Evolutionary conservation across 2,329 filamentous ascomycete genomes (phyloP), one percentile per base, ranked within the genome.

Genomic region (Fusarium subtropicale): DNA sequence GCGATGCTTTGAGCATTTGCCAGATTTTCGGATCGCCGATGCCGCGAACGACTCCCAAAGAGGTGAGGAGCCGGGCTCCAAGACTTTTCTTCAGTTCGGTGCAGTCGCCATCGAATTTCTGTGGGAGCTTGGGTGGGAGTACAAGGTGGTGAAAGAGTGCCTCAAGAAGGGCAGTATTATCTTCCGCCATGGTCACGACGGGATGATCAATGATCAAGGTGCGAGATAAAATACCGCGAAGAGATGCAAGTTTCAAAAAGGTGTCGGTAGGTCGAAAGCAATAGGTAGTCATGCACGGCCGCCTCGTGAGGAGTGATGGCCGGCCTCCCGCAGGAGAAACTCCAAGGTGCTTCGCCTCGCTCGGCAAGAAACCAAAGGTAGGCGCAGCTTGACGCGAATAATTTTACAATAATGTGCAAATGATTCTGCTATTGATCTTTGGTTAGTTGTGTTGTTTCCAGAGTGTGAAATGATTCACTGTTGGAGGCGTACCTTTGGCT

Each of bases 91-190:
- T 30, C 11, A 30, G 4, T 30, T 30, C 11, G n/a, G n/a, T n/a
- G n/a, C n/a, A n/a, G n/a, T 72, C 59, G 0, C 42, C 44, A 16
- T 74, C 71, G 7, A 33, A 60, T 3, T 7, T 46, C 0, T 24
- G 42, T 0, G 72, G 75, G 2, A 75, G 18, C 24, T 71, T 74
- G 0, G 71, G 61, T 1, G 75, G 74, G 10, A 76, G 65, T 2
- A 76, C 69, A 0, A 74, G 22, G 13, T 76, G 75, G 12, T 75
- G 34, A 12, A 75, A 71, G 9, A 73, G 51, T 4, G 56, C 41
- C 22, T 47, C 31, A 13, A 56, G 56, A 1, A 56, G 22, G 39
- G 15, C 15, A 6, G 15, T 1, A 4, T 42, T 15, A 11, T 42
- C 39, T 42, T 10, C 15, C 13, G 22, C 9, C 39, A 16, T 11